Conservation (phyloP, 179 eudicot genomes). For the Beta lomatogona region DNA sequence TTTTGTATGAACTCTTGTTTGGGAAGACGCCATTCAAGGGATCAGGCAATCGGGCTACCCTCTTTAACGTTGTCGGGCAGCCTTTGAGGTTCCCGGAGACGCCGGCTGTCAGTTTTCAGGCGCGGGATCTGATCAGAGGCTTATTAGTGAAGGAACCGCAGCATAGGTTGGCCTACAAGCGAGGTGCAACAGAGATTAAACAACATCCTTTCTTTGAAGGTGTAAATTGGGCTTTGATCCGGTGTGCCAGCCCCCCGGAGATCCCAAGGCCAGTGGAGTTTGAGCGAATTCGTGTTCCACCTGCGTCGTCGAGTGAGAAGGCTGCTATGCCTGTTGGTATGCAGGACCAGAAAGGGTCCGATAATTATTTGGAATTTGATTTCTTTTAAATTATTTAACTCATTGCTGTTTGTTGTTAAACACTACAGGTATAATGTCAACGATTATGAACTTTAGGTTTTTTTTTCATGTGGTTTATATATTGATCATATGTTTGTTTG, state of each 20-base stretch:
- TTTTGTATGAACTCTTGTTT: conserved; percentile 67
- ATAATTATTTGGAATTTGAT: conserved; percentile 76
- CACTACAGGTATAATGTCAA: conserved; percentile 24
- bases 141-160: conserved; percentile 80
- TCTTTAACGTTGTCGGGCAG: conserved; percentile 77
- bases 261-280: conserved; percentile 61
- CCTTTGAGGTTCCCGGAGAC: conserved; percentile 69
- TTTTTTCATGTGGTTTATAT: conserved; percentile 26
- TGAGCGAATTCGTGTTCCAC: conserved; percentile 46
- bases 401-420: conserved; percentile 23
- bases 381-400: conserved; percentile 41
- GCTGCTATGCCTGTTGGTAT: conserved; percentile 27
- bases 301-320: conserved; percentile 48
- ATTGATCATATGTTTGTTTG: conserved; percentile 24
- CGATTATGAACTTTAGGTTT: conserved; percentile 9
- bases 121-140: conserved; percentile 73
- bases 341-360: conserved; percentile 48
- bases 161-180: conserved; percentile 68
- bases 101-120: conserved; percentile 74
- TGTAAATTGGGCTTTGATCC: conserved; percentile 80
- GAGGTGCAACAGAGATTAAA: conserved; percentile 80
- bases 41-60: conserved; percentile 73
- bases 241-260: conserved; percentile 85
- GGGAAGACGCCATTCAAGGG: conserved; percentile 86
- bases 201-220: conserved; percentile 89